Percentiles rank a stretch among this genome's conserved stretches.
phyloP scores from a whole-genome alignment of 208 protist genomes.

The Leishmania braziliensis region DNA sequence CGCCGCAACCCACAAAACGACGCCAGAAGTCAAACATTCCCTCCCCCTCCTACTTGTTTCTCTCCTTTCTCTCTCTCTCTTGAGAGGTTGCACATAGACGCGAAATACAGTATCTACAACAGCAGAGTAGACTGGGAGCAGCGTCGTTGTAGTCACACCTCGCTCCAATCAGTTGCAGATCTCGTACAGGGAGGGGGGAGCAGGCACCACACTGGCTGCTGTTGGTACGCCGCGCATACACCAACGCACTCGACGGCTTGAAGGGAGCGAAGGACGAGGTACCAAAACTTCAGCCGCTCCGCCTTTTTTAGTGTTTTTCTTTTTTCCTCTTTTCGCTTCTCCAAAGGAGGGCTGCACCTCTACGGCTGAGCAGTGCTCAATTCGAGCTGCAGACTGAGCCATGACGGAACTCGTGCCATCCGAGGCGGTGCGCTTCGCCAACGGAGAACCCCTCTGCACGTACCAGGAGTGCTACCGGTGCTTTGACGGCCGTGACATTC shows the following conservation, averaged over 20 bases:
- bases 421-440: conserved; percentile 27
- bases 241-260: not conserved
- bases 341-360: not conserved
- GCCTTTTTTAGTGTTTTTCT: not conserved
- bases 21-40: not conserved
- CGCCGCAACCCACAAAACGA: not conserved
- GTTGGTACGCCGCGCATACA: not conserved
- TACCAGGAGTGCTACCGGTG: conserved; percentile 63
- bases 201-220: not conserved
- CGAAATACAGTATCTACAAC: not conserved
- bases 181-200: not conserved
- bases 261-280: not conserved
- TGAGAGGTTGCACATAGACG: not conserved
- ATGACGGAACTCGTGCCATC: conserved; percentile 49
- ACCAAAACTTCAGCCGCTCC: not conserved
- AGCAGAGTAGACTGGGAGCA: not conserved
- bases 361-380: not conserved
- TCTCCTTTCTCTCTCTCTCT: not conserved
- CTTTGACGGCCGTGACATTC: conserved; percentile 64
- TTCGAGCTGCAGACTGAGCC: not conserved
- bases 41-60: not conserved
- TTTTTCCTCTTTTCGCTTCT: not conserved
- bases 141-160: not conserved
- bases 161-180: not conserved
- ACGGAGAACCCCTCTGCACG: conserved; percentile 43